phyloP scores from a whole-genome alignment of 2,329 filamentous ascomycete genomes.

The Cryphonectria japonica region DNA sequence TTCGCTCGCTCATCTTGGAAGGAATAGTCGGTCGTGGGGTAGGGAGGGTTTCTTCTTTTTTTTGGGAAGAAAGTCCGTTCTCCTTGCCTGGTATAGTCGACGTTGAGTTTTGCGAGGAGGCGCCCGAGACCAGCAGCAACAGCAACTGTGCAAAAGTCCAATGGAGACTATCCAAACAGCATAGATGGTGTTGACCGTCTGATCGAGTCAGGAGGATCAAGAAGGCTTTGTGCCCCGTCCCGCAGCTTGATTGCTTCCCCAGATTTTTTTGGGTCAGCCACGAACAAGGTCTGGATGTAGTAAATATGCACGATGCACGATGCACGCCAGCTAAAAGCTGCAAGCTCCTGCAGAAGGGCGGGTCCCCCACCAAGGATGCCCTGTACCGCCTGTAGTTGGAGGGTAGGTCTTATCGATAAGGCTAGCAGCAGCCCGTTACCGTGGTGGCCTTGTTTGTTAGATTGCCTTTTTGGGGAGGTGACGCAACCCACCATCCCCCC shows the following conservation, averaged over 20 bases:
- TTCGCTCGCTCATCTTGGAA: slow-evolving; percentile 30
- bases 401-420: slow-evolving; percentile 7
- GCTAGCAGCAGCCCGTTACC: slow-evolving; percentile 16
- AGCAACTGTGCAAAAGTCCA: too few relatives aligned
- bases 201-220: background rate
- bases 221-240: background rate
- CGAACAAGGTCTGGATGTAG: background rate
- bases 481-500: slow-evolving; percentile 11
- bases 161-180: background rate
- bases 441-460: slow-evolving; percentile 21
- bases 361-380: background rate
- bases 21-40: background rate
- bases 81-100: background rate
- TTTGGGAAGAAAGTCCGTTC: background rate
- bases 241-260: slow-evolving; percentile 18
- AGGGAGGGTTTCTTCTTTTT: background rate
- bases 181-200: background rate
- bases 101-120: background rate
- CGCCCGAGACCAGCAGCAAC: background rate
- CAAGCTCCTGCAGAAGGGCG: background rate
- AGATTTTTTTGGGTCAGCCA: slow-evolving; percentile 8
- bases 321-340: background rate
- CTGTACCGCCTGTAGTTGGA: background rate
- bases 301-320: background rate
- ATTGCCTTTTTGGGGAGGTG: slow-evolving; percentile 17